Conservation (phyloP, 306 rosid genomes). For the Quercus gilva region DNA sequence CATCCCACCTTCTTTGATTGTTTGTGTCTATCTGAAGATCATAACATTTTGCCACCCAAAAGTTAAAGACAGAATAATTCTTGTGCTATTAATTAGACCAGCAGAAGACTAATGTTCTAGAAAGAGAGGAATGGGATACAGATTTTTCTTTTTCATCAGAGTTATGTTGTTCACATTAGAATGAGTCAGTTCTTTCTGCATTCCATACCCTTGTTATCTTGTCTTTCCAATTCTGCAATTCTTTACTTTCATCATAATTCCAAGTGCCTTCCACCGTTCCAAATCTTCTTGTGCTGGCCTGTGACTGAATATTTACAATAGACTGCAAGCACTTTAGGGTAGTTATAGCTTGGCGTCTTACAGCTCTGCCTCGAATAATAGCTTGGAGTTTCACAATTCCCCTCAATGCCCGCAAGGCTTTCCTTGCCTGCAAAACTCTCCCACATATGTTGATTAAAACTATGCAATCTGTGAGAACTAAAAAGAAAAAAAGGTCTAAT, state of each 20-base stretch:
- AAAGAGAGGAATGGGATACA: not conserved
- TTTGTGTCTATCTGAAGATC: slow-evolving; percentile 68
- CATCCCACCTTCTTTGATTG: slow-evolving; percentile 71
- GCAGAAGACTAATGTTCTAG: not conserved
- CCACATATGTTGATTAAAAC: not conserved
- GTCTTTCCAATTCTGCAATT: slow-evolving; percentile 49
- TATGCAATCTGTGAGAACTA: not conserved
- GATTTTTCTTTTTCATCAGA: not conserved
- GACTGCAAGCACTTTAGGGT: slow-evolving; percentile 89
- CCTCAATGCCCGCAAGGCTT: slow-evolving; percentile 83
- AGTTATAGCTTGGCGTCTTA: slow-evolving; percentile 82
- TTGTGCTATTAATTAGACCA: not conserved
- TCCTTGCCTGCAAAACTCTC: slow-evolving; percentile 65
- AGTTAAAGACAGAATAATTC: not conserved
- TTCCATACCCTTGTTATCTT: slow-evolving; percentile 54
- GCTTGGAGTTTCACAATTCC: slow-evolving; percentile 99
- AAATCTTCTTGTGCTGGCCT: slow-evolving; percentile 61
- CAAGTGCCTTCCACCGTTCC: slow-evolving; percentile 44
- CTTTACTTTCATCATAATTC: slow-evolving; percentile 21
- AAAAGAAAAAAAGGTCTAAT: not conserved
- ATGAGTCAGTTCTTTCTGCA: not conserved
- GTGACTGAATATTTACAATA: slow-evolving; percentile 75
- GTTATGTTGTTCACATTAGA: not conserved
- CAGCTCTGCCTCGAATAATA: slow-evolving; percentile 83
- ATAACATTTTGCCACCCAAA: not conserved